These are phyloP conservation scores for Ceratonia siliqua DNA, from an alignment of 306 rosid genomes.

Conservation along the genomic window DNA sequence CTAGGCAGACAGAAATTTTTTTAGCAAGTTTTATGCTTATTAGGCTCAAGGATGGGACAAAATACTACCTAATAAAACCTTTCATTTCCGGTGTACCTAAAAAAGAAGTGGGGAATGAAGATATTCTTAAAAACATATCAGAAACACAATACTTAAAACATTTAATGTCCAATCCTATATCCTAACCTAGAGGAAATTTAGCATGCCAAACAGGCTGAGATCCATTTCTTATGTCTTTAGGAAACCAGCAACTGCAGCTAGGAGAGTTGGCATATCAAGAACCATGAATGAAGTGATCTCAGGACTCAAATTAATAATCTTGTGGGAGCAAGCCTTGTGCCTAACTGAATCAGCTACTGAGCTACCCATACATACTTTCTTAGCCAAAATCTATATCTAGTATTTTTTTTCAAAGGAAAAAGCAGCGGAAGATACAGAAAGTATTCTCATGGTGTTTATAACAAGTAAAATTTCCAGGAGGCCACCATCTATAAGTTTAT, in stretches of 20 bases:
- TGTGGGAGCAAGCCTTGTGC: no score
- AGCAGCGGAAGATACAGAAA: neutral
- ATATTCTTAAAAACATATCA: neutral
- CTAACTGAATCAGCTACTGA: no score
- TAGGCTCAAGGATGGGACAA: neutral
- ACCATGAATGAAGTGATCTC: no score
- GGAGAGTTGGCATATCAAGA: no score
- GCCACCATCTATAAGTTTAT: neutral
- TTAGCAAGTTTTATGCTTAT: neutral
- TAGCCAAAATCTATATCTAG: no score
- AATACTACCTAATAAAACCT: neutral
- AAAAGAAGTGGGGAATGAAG: neutral
- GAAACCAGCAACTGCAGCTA: no score
- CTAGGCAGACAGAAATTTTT: neutral
- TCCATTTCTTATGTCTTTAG: neutral
- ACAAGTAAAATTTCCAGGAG: neutral
- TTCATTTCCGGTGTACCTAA: neutral
- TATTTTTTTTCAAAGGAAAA: no score
- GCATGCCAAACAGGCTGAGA: neutral
- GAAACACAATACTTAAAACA: no score
- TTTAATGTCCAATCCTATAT: no score
- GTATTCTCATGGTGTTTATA: neutral
- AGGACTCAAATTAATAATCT: no score
- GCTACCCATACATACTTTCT: no score
- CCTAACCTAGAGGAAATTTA: neutral